Base-by-base conservation (phyloP, 192 early-diverging fungal genomes). In the Coemansia asiatica region DNA sequence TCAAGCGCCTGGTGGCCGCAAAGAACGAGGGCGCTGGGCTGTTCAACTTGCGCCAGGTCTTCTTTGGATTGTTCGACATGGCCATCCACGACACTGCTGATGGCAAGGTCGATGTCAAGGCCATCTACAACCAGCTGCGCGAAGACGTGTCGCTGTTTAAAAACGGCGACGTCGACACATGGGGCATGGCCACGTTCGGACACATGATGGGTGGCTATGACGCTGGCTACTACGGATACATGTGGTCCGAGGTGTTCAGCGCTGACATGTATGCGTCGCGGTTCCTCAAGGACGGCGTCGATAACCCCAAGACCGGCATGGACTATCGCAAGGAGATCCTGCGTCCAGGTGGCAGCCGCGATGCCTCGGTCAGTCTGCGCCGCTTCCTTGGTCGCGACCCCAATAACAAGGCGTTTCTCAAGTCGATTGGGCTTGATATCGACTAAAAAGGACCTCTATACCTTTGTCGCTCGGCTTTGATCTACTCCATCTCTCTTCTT, bases 371-470 rank as follows among this genome's bases (percentile, higher is more conserved):
- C 56, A 71, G 90, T 21, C 68, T 94, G 57, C 82, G 78, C 51
- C 74, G 73, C 44, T 95, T 95, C 83, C 76, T 95, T 56, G 91
- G 91, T 25, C 86, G 93, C 27, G 89, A 93, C 68, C 92, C 92
- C 22, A 90, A 85, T 35, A 81, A 87, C 29, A 87, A 89, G 36
- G 91, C 93, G 8, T 95, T 92, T 77, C 87, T 92, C 71, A 78
- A 84, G 68, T 90, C 86, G n/a, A 83, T 91, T 47, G 89, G 88
- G 16, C 68, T 86, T 13, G 51, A 77, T 6, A 31, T 61, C 7
- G 53, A 53, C 40, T 67, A 61, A 13, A 4, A 8, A 6, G 3
- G 9, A 18, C 13, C 40, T 8, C 40, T 13, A 44, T 13, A 15
- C 40, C 9, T 44, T 44, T 6, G 40, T 13, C 40, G 9, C 40